Evolutionary conservation across 306 rosid species (phyloP), one percentile per base, ranked within the genome.

Genomic region (Coriaria nepalensis): DNA sequence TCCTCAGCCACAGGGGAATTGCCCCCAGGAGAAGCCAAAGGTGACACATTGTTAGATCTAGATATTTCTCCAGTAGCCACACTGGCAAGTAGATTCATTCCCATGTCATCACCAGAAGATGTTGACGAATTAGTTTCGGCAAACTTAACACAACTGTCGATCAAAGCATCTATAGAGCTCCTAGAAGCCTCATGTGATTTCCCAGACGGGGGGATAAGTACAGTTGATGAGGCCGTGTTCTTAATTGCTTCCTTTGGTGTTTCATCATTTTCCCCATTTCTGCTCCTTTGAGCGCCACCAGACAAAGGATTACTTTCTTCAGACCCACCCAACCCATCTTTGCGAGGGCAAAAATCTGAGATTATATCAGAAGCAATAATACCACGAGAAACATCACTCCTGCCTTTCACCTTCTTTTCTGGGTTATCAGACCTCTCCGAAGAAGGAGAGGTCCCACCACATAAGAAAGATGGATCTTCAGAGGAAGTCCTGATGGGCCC

Each of bases 51-150:
- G 13, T 66, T 77, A 37, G 88, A 81, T 53, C 77, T 81, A 9
- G 71, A 69, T 13, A 86, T 69, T 67, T 82, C 90, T 46, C 82
- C 88, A 35, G 96, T 68, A 47, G 96, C 96, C 60, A 86, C 96
- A n/a, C 86, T 86, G 43, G 96, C 96, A 63, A 86, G 86, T 57
- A 86, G 72, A 67, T 86, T 82, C 93, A 86, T 86, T 50, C 96
- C 96, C 37, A 65, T 74, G 63, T 74, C 86, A 74, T 86, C 96
- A 40, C 76, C 74, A 10, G 68, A 67, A 7, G 73, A 63, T 33
- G 70, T 55, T 34, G 73, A 43, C 7, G 60, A 60, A 47, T 50
- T 66, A 33, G 68, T 57, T 68, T 79, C 88, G 47, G 96, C 76
- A 67, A 78, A 74, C 66, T 79, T 76, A 5, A 67, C 93, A 68